Evolutionary conservation across 1,284 basidiomycete genomes (phyloP).

Genomic region (Mycena sp.): DNA sequence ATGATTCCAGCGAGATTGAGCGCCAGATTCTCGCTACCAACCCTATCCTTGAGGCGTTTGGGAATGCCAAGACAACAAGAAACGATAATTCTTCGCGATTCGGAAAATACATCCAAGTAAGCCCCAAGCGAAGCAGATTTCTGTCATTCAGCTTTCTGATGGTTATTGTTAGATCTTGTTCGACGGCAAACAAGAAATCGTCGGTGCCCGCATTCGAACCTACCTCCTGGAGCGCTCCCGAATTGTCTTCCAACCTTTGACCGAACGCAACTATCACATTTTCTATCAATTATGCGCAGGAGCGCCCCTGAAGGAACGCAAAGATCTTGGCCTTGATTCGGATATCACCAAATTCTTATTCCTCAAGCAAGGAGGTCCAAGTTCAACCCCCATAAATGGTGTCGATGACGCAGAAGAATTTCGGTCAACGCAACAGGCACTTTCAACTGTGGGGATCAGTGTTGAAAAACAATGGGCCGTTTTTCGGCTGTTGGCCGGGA

Average conservation of each 20-base stretch:
- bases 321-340: constrained; percentile 90
- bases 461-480: constrained; percentile 99
- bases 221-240: constrained; percentile 98
- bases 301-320: constrained; percentile 93
- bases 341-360: constrained; percentile 93
- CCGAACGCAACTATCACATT: constrained; percentile 99
- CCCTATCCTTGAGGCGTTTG: constrained; percentile 98
- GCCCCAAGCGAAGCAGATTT: constrained; percentile 2
- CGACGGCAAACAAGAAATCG: constrained; percentile 94
- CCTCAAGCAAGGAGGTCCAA: constrained; percentile 92
- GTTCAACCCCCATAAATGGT: constrained; percentile 86
- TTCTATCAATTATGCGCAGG: constrained; percentile 99
- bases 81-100: constrained; percentile 99
- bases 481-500: constrained; percentile 92
- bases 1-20: constrained; percentile 94
- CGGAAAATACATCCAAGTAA: constrained; percentile 98
- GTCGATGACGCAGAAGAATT: constrained; percentile 98
- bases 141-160: neutral
- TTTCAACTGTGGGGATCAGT: constrained; percentile 96
- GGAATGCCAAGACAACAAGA: constrained; percentile 98
- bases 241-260: constrained; percentile 96
- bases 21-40: constrained; percentile 98
- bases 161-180: constrained; percentile 87
- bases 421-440: constrained; percentile 90
- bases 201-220: constrained; percentile 97